Evolutionary conservation across 2,329 filamentous ascomycete species (phyloP).

Genomic region (Penicillium freii): DNA sequence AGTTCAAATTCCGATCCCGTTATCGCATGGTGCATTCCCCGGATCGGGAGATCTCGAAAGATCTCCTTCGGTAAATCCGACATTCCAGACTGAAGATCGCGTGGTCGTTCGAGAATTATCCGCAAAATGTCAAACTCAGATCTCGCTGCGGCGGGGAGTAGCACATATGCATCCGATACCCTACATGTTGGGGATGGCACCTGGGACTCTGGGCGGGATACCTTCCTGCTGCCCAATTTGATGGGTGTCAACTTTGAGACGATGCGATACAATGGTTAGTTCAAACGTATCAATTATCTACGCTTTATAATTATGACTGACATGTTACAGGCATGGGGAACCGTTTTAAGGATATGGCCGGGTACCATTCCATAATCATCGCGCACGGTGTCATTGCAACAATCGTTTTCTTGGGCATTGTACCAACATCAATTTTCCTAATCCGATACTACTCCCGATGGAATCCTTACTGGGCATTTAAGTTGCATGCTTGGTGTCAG

Average conservation of each 20-base stretch:
- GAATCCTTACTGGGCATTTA: constrained; percentile 55
- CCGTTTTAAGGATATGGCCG: constrained; percentile 58
- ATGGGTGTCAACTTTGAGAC: constrained; percentile 65
- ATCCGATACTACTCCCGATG: constrained; percentile 59
- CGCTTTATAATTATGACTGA: constrained; percentile 19
- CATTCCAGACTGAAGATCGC: constrained; percentile 39
- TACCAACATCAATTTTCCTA: constrained; percentile 60
- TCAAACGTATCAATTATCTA: background rate
- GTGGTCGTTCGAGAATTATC: constrained; percentile 5
- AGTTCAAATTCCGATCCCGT: constrained; percentile 13
- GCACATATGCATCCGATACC: constrained; percentile 60
- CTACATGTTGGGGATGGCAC: constrained; percentile 66
- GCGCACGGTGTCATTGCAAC: constrained; percentile 61
- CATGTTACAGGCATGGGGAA: constrained; percentile 60
- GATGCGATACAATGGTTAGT: constrained; percentile 64
- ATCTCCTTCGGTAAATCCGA: constrained; percentile 42
- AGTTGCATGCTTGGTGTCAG: constrained; percentile 63
- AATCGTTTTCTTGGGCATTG: constrained; percentile 60
- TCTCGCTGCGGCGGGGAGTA: constrained; percentile 59
- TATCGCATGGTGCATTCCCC: constrained; percentile 46
- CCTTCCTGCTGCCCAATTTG: constrained; percentile 63
- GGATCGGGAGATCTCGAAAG: constrained; percentile 44
- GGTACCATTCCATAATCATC: constrained; percentile 58
- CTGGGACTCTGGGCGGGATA: constrained; percentile 62
- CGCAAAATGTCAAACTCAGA: constrained; percentile 36